A percentile compares a stretch with the other conserved stretches of the same genome.
These are phyloP conservation scores for Cyclostephanos tholiformis DNA, from an alignment of 108 stramenopile species.

Conservation along the genomic window DNA sequence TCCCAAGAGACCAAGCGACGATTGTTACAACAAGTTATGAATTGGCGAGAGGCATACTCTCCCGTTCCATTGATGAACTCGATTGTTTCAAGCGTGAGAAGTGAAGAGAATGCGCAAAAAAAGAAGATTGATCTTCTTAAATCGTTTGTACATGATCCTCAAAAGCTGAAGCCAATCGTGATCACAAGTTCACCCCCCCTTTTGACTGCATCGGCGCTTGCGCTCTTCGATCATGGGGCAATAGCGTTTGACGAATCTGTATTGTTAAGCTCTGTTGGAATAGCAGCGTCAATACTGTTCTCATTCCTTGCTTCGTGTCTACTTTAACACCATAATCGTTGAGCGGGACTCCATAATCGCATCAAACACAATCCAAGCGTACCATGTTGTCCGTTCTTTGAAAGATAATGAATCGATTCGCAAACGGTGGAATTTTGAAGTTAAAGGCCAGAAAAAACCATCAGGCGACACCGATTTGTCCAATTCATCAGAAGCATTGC, in stretches of 20 bases:
- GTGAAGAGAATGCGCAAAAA: conserved; percentile 3
- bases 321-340: conserved; percentile 54
- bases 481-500: conserved; percentile 6
- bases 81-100: conserved; percentile 15
- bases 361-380: conserved; percentile 34
- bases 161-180: conserved; percentile 49
- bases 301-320: conserved; percentile 52
- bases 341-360: conserved; percentile 55
- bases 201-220: conserved; percentile 28
- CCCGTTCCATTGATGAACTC: conserved; percentile 32
- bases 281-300: conserved; percentile 26
- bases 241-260: conserved; percentile 16
- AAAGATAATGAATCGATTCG: conserved; percentile 48
- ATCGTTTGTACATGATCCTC: conserved; percentile 52
- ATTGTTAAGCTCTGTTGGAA: conserved; percentile 18
- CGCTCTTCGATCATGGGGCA: conserved; percentile 23
- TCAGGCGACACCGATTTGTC: neutral
- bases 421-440: conserved; percentile 53
- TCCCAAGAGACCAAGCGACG: conserved; percentile 48
- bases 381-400: conserved; percentile 36
- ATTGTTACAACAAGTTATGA: conserved; percentile 28
- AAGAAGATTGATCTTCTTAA: conserved; percentile 36
- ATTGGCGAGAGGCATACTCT: conserved; percentile 49
- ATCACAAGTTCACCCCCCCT: conserved; percentile 41
- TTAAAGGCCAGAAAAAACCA: neutral